phyloP scores from a whole-genome alignment of 305 asterid genomes.

The Plantago coronopus region DNA sequence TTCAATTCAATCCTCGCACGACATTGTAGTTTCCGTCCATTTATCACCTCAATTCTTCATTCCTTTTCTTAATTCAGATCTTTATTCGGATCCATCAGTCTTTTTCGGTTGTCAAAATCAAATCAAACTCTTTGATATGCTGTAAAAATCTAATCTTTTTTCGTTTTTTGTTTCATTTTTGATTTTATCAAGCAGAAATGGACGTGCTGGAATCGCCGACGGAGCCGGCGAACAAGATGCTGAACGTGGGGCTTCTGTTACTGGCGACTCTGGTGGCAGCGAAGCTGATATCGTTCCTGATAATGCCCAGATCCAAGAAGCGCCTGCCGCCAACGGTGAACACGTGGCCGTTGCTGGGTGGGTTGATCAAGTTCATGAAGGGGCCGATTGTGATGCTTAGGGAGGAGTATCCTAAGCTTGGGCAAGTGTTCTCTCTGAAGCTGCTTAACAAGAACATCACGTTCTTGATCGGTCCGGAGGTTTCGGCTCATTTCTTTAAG shows the following conservation, averaged over 20 bases:
- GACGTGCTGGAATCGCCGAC: conserved; percentile 29
- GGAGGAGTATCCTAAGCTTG: conserved; percentile 89
- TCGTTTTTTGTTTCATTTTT: background rate
- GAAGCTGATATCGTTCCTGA: conserved; percentile 52
- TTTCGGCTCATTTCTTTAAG: conserved; percentile 90
- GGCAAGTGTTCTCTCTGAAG: conserved; percentile 80
- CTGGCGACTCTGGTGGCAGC: conserved; percentile 69
- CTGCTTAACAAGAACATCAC: conserved; percentile 75
- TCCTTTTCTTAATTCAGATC: too few relatives aligned
- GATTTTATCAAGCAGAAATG: conserved; percentile 24
- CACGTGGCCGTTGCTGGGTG: conserved; percentile 69
- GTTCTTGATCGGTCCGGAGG: conserved; percentile 90
- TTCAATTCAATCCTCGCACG: too few relatives aligned
- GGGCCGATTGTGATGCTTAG: conserved; percentile 87
- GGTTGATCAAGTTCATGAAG: conserved; percentile 61
- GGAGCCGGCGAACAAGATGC: conserved; percentile 27
- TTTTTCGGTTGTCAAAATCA: too few relatives aligned
- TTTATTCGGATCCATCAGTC: too few relatives aligned
- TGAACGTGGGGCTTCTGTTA: conserved; percentile 50
- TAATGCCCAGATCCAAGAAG: conserved; percentile 68
- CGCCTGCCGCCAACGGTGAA: conserved; percentile 67
- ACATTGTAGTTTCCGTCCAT: too few relatives aligned
- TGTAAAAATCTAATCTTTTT: conserved; percentile 10
- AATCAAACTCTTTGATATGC: too few relatives aligned
- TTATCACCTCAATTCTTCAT: too few relatives aligned